Base-by-base conservation (phyloP, 805 yeast species). In the Starmera quercuum region DNA sequence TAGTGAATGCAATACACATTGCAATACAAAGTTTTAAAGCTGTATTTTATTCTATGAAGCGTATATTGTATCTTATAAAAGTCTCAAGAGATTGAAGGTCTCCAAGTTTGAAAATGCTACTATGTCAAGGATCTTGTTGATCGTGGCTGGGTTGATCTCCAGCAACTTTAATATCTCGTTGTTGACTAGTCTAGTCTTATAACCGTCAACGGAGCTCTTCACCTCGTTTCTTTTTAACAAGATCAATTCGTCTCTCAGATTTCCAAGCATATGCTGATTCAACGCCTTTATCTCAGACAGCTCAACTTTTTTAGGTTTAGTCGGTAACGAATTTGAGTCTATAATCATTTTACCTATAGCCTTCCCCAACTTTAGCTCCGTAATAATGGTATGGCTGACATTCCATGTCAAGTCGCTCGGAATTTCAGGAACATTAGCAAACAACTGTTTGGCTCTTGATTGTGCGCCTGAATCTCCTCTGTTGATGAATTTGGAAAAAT, bases 341-440 rank as follows among this genome's bases (percentile, higher is more conserved):
- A 13, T 27, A 12, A 29, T 8, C 32, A 29, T 29, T 9, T 10
- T 20, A 4, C n/a, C 12, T 3, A 48, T 31, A 3, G 43, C 32
- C 27, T 49, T 51, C 7, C 44, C 30, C 3, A 46, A 35, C 25
- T 46, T 49, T 7, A 51, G 31, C 4, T 39, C 23, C 6, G 38
- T 36, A 17, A 47, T 23, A 8, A 40, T 32, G 9, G 29, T 29
- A 34, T 49, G 53, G 1, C 46, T 20, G 3, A 40, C 20, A 14
- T 39, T 36, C 56, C 56, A 51, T 3, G 39, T 22, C 8, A 36
- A 20, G 4, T 30, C 45, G 15, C 20, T 27, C 6, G 46, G 45
- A 6, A 43, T 24, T 2, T 20, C 12, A 20, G 56, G 54, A 0
- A 26, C 26, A 1, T 19, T 11, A 3, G 30, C 14, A 24, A 36